Conservation (phyloP, 305 asterid species). For the Fraxinus angustifolia region DNA sequence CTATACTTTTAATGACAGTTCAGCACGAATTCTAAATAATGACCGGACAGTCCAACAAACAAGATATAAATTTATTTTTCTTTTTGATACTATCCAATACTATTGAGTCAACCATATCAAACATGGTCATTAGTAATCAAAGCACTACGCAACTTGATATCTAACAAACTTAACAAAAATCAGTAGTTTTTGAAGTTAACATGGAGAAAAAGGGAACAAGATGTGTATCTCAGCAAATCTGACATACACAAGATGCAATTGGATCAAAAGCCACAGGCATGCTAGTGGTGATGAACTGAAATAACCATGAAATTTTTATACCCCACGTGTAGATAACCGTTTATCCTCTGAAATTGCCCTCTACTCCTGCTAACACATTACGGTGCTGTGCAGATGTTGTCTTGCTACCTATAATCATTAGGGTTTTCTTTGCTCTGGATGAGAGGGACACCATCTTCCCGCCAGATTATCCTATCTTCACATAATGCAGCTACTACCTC, state of each 20-base stretch:
- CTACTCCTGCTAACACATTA: not conserved
- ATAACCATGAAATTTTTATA: not conserved
- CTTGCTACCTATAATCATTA: constrained; percentile 27
- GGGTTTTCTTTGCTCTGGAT: constrained; percentile 60
- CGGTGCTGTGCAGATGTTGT: not conserved
- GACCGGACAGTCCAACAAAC: not conserved
- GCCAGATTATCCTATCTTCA: constrained; percentile 66
- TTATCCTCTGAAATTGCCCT: not conserved
- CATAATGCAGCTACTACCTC: constrained; percentile 67
- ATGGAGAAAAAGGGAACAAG: not conserved
- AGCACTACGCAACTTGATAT: not conserved
- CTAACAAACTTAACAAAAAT: not conserved
- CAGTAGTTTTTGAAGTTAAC: not conserved
- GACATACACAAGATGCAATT: not conserved
- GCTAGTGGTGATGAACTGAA: not conserved
- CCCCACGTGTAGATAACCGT: not conserved
- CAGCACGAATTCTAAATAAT: not conserved
- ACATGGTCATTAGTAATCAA: not conserved
- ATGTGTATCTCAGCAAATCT: not conserved
- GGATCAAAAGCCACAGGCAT: not conserved
- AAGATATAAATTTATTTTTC: not conserved
- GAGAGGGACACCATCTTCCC: constrained; percentile 76
- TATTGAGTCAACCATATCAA: not conserved
- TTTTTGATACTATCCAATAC: not conserved
- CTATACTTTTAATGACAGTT: not conserved